Conservation (phyloP, 1,284 basidiomycete genomes). For the Puccinia coronata region DNA sequence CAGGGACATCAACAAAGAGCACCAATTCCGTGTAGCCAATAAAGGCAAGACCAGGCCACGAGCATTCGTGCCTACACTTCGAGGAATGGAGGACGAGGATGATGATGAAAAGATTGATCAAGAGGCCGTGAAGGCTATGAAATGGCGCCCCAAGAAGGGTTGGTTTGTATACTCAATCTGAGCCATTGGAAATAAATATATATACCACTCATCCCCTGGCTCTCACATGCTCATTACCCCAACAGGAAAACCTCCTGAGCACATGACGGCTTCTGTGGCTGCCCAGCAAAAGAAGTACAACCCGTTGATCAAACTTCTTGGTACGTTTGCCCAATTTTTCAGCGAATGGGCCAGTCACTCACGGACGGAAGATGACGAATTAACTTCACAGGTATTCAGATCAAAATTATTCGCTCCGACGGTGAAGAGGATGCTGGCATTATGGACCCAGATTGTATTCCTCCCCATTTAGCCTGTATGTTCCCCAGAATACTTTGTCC, state of each 20-base stretch:
- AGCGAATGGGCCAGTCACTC: neutral
- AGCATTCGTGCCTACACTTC: constrained; percentile 11
- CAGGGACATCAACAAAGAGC: constrained; percentile 8
- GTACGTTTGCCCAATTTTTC: neutral
- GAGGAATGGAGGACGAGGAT: constrained; percentile 21
- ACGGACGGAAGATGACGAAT: neutral
- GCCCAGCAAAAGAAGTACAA: constrained; percentile 43
- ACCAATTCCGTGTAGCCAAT: constrained; percentile 24
- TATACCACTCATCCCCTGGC: neutral
- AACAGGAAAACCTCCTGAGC: constrained; percentile 30
- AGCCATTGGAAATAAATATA: neutral
- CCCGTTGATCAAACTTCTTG: constrained; percentile 42
- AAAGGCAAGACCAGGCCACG: constrained; percentile 20
- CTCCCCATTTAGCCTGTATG: neutral
- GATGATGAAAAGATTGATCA: constrained; percentile 15
- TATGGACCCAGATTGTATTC: neutral
- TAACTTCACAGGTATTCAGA: constrained; percentile 15
- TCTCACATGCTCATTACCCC: neutral
- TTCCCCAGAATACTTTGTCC: neutral
- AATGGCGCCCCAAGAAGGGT: constrained; percentile 41
- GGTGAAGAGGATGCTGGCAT: neutral
- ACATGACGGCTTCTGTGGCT: constrained; percentile 39
- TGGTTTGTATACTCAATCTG: neutral
- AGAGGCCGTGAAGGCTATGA: constrained; percentile 21
- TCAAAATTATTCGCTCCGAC: constrained; percentile 26